These are phyloP conservation scores for Delonix regia DNA, from an alignment of 306 rosid genomes.

Conservation along the genomic window DNA sequence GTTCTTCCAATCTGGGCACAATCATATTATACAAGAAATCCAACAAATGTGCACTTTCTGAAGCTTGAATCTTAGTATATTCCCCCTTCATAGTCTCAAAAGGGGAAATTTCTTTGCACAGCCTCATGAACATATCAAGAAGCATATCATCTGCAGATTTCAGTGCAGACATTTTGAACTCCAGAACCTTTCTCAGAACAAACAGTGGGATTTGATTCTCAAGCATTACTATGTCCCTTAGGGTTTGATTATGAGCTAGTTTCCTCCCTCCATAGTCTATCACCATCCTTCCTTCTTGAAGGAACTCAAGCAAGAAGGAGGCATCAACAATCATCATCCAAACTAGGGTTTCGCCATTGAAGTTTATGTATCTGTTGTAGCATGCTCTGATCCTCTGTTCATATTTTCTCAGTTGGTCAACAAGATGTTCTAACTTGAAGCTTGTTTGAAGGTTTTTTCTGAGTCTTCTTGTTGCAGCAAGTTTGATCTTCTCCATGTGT, in stretches of 20 bases:
- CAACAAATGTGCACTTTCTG: slow-evolving; percentile 64
- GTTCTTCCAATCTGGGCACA: slow-evolving; percentile 55
- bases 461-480: slow-evolving; percentile 64
- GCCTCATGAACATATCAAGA: slow-evolving; percentile 57
- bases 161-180: slow-evolving; percentile 50
- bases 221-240: slow-evolving; percentile 78
- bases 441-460: slow-evolving; percentile 52
- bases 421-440: slow-evolving; percentile 57
- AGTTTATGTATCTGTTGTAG: slow-evolving; percentile 70
- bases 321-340: slow-evolving; percentile 89
- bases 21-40: slow-evolving; percentile 70
- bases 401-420: slow-evolving; percentile 55
- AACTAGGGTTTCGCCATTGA: slow-evolving; percentile 65
- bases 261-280: slow-evolving; percentile 53
- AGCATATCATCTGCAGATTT: slow-evolving; percentile 56
- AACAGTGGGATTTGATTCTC: slow-evolving; percentile 86
- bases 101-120: slow-evolving; percentile 64
- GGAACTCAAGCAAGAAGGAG: slow-evolving; percentile 75
- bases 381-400: slow-evolving; percentile 59
- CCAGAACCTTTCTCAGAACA: slow-evolving; percentile 73
- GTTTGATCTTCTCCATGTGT: slow-evolving; percentile 75
- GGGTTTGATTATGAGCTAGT: slow-evolving; percentile 63
- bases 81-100: slow-evolving; percentile 49
- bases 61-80: slow-evolving; percentile 35
- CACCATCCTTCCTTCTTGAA: slow-evolving; percentile 46